Conservation (phyloP, 306 rosid genomes). For the Dicorynia guianensis region DNA sequence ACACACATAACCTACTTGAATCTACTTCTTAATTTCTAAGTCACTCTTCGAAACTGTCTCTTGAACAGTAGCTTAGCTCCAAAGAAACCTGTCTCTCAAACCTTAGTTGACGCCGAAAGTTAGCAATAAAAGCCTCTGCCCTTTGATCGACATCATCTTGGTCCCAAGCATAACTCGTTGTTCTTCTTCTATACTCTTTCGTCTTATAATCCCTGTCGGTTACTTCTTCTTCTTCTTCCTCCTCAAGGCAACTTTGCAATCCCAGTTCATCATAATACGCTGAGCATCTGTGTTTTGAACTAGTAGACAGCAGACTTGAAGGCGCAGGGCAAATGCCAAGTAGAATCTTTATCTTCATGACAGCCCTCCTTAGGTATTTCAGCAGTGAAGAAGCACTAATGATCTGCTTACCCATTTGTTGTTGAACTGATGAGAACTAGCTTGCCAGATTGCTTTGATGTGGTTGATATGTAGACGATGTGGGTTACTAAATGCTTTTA, state of each 20-base stretch:
- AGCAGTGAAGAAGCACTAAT: neutral
- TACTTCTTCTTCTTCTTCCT: constrained; percentile 30
- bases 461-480: neutral
- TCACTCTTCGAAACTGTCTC: constrained; percentile 14
- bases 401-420: constrained; percentile 20
- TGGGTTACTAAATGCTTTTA: no score
- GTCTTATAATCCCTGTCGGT: neutral
- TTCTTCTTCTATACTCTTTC: constrained; percentile 41
- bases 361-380: constrained; percentile 40
- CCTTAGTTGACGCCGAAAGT: constrained; percentile 57
- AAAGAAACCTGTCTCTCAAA: constrained; percentile 43
- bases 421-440: neutral
- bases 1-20: no score
- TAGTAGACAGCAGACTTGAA: constrained; percentile 3
- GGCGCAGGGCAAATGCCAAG: constrained; percentile 27
- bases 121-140: constrained; percentile 69
- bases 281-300: constrained; percentile 33
- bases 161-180: constrained; percentile 27
- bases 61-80: neutral
- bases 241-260: constrained; percentile 46
- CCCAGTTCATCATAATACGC: constrained; percentile 41
- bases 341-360: constrained; percentile 48
- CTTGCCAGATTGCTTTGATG: neutral
- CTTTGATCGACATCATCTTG: constrained; percentile 59
- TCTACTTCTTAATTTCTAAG: neutral